A percentile compares a stretch with the other conserved stretches of the same genome.
These are phyloP conservation scores for Sanghuangporus baumii DNA, from an alignment of 1,284 basidiomycete species.

Conservation along the genomic window DNA sequence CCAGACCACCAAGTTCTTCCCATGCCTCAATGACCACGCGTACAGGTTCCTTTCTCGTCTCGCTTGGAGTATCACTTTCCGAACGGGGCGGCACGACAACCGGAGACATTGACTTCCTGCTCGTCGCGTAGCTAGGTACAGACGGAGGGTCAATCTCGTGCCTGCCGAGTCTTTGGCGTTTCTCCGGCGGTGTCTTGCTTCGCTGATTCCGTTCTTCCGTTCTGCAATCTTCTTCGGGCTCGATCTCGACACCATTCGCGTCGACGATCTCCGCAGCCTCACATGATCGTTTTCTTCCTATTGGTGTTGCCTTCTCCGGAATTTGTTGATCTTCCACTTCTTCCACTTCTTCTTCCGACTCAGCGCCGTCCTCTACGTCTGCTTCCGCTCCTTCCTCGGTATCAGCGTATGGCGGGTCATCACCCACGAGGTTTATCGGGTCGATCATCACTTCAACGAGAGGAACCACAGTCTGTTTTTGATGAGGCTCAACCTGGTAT, in stretches of 20 bases:
- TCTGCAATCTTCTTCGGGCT: not conserved
- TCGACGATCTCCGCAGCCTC: constrained; percentile 4
- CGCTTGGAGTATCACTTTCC: not conserved
- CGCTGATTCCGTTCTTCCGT: not conserved
- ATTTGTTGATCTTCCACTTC: too few relatives aligned
- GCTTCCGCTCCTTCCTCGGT: not conserved
- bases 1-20: not conserved
- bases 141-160: not conserved
- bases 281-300: constrained; percentile 5
- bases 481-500: not conserved
- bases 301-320: not conserved
- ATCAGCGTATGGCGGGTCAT: not conserved
- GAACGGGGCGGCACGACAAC: not conserved
- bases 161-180: not conserved
- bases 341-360: not conserved
- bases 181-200: constrained; percentile 11
- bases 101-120: not conserved
- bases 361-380: not conserved
- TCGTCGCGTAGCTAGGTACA: not conserved
- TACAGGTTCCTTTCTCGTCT: not conserved
- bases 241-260: not conserved
- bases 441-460: not conserved
- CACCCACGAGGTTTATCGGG: not conserved
- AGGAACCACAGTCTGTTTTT: not conserved
- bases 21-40: not conserved